phyloP scores from a whole-genome alignment of 2,329 filamentous ascomycete genomes.

The Sporothrix globosa region DNA sequence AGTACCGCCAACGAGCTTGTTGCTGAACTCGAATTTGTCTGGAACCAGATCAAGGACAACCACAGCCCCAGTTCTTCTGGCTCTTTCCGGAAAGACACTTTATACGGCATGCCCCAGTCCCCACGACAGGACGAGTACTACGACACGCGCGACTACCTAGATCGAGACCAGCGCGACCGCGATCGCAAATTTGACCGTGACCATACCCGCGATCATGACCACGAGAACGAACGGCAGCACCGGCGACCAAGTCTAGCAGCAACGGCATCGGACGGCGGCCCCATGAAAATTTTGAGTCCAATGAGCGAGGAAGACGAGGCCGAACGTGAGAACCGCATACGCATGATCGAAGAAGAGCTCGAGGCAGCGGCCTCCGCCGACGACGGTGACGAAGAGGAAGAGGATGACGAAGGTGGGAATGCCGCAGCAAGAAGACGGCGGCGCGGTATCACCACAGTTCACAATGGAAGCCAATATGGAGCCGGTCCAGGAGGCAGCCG shows the following conservation, averaged over 20 bases:
- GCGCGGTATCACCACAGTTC: neutral
- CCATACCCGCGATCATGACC: conserved; percentile 9
- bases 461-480: conserved; percentile 10
- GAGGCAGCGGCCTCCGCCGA: conserved; percentile 41
- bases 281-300: conserved; percentile 75
- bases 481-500: neutral
- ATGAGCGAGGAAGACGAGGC: conserved; percentile 82
- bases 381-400: conserved; percentile 50
- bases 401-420: conserved; percentile 46
- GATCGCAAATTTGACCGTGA: conserved; percentile 15
- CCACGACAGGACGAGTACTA: conserved; percentile 33
- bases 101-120: conserved; percentile 26
- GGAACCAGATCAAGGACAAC: conserved; percentile 96
- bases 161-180: conserved; percentile 8
- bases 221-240: conserved; percentile 3
- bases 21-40: conserved; percentile 95
- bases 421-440: conserved; percentile 49
- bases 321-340: conserved; percentile 56
- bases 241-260: conserved; percentile 27
- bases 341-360: conserved; percentile 44
- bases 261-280: conserved; percentile 41
- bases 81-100: conserved; percentile 56
- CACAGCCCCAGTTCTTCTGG: conserved; percentile 63
- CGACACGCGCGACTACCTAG: conserved; percentile 25
- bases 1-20: conserved; percentile 86